Evolutionary conservation across 805 yeast species (phyloP).

Genomic region (Pachysolen tannophilus): DNA sequence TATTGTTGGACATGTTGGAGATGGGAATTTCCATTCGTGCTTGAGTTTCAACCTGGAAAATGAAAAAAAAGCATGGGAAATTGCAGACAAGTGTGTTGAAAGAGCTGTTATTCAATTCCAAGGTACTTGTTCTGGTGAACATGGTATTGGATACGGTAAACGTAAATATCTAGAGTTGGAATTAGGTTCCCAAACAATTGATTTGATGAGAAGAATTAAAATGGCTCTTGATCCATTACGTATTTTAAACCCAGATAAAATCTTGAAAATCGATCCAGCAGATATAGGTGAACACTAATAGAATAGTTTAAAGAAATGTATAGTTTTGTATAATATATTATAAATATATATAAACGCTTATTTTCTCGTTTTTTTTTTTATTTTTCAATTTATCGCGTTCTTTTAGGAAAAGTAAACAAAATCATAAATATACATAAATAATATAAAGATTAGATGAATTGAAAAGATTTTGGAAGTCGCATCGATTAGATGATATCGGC

Average conservation of each 20-base stretch:
- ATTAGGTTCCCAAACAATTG: conserved; percentile 52
- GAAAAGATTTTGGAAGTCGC: too few species aligned
- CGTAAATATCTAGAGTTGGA: conserved; percentile 45
- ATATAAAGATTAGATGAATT: too few species aligned
- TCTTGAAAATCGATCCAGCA: conserved; percentile 50
- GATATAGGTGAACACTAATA: too few species aligned
- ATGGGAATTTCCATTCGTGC: conserved; percentile 62
- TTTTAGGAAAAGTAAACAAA: too few species aligned
- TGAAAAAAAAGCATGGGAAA: conserved; percentile 24
- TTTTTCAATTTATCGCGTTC: too few species aligned
- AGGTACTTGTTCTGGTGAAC: conserved; percentile 75
- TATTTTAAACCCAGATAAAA: conserved; percentile 61
- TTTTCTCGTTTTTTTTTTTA: too few species aligned
- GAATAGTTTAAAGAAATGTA: too few species aligned
- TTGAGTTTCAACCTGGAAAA: conserved; percentile 39
- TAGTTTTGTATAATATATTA: too few species aligned
- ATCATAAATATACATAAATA: too few species aligned
- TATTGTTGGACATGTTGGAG: conserved; percentile 64
- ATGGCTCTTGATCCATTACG: conserved; percentile 58
- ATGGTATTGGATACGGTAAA: conserved; percentile 68
- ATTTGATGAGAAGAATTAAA: conserved; percentile 57
- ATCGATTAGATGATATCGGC: too few species aligned
- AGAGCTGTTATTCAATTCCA: conserved; percentile 34
- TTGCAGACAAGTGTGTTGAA: conserved; percentile 22
- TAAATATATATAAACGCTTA: too few species aligned